Percentiles rank a stretch among this genome's conserved stretches.
These are phyloP conservation scores for Fonsecaea erecta DNA, from an alignment of 2,329 filamentous ascomycete species.

Conservation along the genomic window DNA sequence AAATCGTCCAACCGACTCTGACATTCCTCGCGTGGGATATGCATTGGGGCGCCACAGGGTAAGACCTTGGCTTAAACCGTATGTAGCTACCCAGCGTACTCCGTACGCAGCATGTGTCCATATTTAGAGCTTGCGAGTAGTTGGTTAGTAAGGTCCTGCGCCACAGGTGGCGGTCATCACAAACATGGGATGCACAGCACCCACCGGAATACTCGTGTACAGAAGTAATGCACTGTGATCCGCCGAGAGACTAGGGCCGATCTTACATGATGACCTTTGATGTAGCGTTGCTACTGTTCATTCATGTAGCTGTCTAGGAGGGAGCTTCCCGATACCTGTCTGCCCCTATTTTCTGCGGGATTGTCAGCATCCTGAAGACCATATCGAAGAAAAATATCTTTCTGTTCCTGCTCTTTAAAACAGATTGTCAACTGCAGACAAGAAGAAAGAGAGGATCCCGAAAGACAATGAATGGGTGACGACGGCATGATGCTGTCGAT, in stretches of 20 bases:
- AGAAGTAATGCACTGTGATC: not conserved
- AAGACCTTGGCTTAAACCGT: slow-evolving; percentile 1
- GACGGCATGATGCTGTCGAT: not conserved
- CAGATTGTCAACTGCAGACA: not conserved
- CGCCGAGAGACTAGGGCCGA: not conserved
- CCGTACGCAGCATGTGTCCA: no score
- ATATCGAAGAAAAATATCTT: not conserved
- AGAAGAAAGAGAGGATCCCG: not conserved
- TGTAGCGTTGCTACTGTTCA: not conserved
- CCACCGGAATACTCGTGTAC: not conserved
- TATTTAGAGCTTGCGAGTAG: not conserved
- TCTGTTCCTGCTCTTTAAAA: not conserved
- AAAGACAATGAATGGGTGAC: not conserved
- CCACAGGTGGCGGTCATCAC: not conserved
- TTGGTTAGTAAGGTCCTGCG: not conserved
- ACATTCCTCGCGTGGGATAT: not conserved
- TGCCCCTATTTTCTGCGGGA: not conserved
- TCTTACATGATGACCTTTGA: not conserved
- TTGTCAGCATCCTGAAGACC: not conserved
- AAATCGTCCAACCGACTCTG: not conserved
- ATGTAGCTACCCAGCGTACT: no score
- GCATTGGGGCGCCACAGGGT: not conserved
- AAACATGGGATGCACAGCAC: not conserved
- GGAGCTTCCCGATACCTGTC: not conserved
- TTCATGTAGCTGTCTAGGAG: not conserved